These are phyloP conservation scores for Hypoxylon sp. DNA, from an alignment of 2,329 filamentous ascomycete species.

Conservation along the genomic window DNA sequence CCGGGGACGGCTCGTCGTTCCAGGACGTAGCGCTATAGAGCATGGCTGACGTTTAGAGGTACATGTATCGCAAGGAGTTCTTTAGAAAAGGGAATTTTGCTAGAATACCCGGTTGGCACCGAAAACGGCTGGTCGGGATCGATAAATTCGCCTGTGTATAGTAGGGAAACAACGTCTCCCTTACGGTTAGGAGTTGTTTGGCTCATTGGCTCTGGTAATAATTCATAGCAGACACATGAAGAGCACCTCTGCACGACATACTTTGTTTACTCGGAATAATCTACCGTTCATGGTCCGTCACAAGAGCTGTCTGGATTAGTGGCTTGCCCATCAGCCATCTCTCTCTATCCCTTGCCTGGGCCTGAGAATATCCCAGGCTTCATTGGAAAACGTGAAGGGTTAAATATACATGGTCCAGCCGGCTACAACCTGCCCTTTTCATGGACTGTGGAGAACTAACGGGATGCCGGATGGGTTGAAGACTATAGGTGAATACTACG, in stretches of 20 bases:
- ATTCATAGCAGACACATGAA: conserved; percentile 5
- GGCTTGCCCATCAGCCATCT: too few species aligned
- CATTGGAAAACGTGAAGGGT: too few species aligned
- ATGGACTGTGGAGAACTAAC: too few species aligned
- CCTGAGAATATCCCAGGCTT: too few species aligned
- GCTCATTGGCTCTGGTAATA: conserved; percentile 8
- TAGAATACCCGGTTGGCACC: conserved; percentile 24
- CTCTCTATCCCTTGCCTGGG: too few species aligned
- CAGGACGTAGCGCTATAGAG: conserved; percentile 68
- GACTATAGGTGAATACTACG: too few species aligned
- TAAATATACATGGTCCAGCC: too few species aligned
- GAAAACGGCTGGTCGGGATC: conserved; percentile 9
- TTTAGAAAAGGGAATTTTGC: conserved; percentile 9
- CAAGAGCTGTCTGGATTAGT: not conserved
- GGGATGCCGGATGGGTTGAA: too few species aligned
- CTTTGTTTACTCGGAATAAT: not conserved
- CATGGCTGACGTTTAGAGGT: conserved; percentile 1
- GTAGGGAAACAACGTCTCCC: conserved; percentile 3
- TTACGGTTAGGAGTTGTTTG: not conserved
- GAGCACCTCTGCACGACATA: not conserved
- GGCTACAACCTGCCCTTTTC: too few species aligned
- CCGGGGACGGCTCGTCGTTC: conserved; percentile 66
- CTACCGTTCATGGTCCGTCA: not conserved
- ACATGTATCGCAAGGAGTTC: conserved; percentile 28
- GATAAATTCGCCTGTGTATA: conserved; percentile 19